Conservation (phyloP, 129 eudicot genomes). For the Arctium minus region DNA sequence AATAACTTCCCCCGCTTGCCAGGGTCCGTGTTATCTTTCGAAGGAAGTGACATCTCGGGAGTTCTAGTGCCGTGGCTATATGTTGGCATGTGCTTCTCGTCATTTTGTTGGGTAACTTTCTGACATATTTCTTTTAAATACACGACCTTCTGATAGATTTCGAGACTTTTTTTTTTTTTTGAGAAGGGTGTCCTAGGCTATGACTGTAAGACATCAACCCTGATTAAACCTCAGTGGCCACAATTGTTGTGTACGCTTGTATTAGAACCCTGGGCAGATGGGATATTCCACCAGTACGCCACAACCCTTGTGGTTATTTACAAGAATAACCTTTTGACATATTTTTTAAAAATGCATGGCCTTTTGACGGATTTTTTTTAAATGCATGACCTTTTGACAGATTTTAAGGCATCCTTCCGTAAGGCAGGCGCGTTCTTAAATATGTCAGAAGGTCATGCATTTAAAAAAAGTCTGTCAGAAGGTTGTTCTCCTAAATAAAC, state of each 20-base stretch:
- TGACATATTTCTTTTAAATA: background rate
- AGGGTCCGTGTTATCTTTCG: slow-evolving; percentile 67
- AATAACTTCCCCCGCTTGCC: slow-evolving; percentile 67
- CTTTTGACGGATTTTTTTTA: too few relatives aligned
- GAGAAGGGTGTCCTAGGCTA: too few relatives aligned
- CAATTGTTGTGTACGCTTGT: too few relatives aligned
- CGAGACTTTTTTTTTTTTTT: background rate
- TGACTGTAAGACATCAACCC: too few relatives aligned
- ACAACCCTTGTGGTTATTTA: background rate
- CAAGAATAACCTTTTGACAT: background rate
- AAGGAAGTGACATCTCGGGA: slow-evolving; percentile 67
- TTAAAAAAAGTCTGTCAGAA: too few relatives aligned
- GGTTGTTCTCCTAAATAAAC: too few relatives aligned
- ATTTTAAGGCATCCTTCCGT: too few relatives aligned
- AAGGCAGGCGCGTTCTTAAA: too few relatives aligned
- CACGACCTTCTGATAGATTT: background rate
- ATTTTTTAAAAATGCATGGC: too few relatives aligned
- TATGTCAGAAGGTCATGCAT: background rate
- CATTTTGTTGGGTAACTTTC: slow-evolving; percentile 70
- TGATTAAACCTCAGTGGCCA: too few relatives aligned
- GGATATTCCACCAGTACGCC: too few relatives aligned
- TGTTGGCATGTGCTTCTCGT: slow-evolving; percentile 88
- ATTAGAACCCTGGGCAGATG: too few relatives aligned
- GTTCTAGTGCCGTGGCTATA: slow-evolving; percentile 86
- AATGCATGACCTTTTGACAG: background rate